phyloP scores from a whole-genome alignment of 2,329 filamentous ascomycete genomes.

The Exserohilum turcica region DNA sequence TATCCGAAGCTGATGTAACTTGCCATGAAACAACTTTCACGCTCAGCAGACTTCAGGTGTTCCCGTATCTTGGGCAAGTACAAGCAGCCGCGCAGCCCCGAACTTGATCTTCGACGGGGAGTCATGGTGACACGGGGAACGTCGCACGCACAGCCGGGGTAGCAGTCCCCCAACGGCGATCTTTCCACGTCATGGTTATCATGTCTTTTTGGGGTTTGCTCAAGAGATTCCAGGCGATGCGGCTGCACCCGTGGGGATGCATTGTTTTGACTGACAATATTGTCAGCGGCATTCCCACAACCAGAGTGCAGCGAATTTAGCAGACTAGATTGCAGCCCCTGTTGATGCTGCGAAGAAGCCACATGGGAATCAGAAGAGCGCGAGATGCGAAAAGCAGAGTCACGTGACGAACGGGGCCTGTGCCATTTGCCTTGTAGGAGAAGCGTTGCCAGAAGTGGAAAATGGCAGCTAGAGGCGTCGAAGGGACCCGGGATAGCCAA shows the following conservation, averaged over 20 bases:
- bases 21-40: constrained; percentile 40
- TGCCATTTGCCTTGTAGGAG: constrained; percentile 9
- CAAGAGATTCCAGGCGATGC: constrained; percentile 51
- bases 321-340: constrained; percentile 30
- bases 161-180: constrained; percentile 50
- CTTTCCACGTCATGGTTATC: constrained; percentile 49
- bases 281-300: constrained; percentile 28
- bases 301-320: constrained; percentile 22
- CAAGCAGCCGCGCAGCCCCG: constrained; percentile 52
- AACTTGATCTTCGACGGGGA: constrained; percentile 58
- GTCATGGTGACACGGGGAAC: constrained; percentile 43
- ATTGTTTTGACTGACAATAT: constrained; percentile 43
- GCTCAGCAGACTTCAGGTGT: constrained; percentile 53
- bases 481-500: neutral
- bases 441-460: constrained; percentile 7
- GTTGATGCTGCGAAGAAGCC: neutral
- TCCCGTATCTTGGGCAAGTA: constrained; percentile 55
- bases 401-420: neutral
- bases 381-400: neutral
- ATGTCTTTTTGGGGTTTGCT: constrained; percentile 53
- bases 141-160: constrained; percentile 50
- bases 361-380: neutral
- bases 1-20: constrained; percentile 31
- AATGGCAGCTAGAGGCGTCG: constrained; percentile 7
- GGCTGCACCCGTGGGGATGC: constrained; percentile 53